A percentile compares a stretch with the other conserved stretches of the same genome.
Conservation (phyloP, 2,329 filamentous ascomycete species). For the Raffaelea deltoideospora region DNA sequence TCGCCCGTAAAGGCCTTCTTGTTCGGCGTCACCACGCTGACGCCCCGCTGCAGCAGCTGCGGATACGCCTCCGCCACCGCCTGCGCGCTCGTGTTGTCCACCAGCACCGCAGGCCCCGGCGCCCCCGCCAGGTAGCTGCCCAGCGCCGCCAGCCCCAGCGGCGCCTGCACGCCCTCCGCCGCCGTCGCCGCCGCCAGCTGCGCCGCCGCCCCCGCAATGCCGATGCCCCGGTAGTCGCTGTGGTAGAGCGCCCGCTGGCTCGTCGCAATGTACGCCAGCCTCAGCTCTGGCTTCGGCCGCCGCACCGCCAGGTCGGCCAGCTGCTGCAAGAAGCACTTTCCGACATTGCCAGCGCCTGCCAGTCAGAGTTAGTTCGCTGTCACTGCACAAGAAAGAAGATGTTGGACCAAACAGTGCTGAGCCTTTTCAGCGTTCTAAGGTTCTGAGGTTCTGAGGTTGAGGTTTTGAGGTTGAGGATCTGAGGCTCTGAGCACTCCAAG, state of each 20-base stretch:
- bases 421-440: not conserved
- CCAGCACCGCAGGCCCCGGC: slow-evolving; percentile 64
- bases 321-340: slow-evolving; percentile 78
- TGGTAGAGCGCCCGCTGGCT: slow-evolving; percentile 71
- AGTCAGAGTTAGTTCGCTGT: too few species aligned
- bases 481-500: too few species aligned
- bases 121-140: slow-evolving; percentile 64
- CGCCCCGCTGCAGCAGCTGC: slow-evolving; percentile 59
- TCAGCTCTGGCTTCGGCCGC: slow-evolving; percentile 53
- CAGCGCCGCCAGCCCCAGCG: slow-evolving; percentile 54
- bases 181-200: slow-evolving; percentile 44
- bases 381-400: not conserved
- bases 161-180: slow-evolving; percentile 47
- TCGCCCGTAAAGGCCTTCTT: slow-evolving; percentile 92
- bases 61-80: slow-evolving; percentile 76
- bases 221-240: slow-evolving; percentile 52
- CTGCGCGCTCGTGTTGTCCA: slow-evolving; percentile 93
- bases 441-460: not conserved
- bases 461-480: not conserved
- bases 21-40: slow-evolving; percentile 91
- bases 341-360: slow-evolving; percentile 86
- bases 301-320: slow-evolving; percentile 52
- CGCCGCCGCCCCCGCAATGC: slow-evolving; percentile 4
- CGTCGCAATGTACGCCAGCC: slow-evolving; percentile 71
- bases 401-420: not conserved